Evolutionary conservation across 306 rosid species (phyloP), one percentile per base, ranked within the genome.

Genomic region (Sicyos baderoa): DNA sequence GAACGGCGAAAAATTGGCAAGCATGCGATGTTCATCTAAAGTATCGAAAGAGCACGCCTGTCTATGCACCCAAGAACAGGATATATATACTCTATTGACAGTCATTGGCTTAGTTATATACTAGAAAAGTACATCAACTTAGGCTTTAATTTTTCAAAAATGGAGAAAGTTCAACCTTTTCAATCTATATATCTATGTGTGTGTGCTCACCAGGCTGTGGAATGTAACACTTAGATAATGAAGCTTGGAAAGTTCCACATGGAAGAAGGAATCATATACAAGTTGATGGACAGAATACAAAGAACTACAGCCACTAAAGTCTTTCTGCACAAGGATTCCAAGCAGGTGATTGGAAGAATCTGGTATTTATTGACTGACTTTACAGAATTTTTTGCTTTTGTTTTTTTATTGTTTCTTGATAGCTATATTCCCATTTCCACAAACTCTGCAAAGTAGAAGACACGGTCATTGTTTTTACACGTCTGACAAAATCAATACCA

Each of bases 261-360:
- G 76, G 35, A 79, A 64, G 76, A 80, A 68, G 82, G 96, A 88
- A 90, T 88, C 86, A 7, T 58, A 50, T 58, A 50, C 90, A 86
- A 82, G 82, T 81, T 82, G 86, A 84, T 85, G 89, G 85, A 58
- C 61, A 80, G 82, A 83, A 76, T 82, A 51, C 71, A 61, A 77
- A 74, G 85, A 86, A 81, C 44, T 77, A 79, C 84, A 80, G 88
- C 79, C 69, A 72, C 66, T 76, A 64, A 79, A 65, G 68, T 72
- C 82, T 75, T 72, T 82, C 66, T 63, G 71, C 82, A 51, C 48
- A 82, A 73, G 51, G 84, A 87, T 79, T 85, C 91, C 83, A 81
- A 78, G 84, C 69, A 27, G 63, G 79, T 75, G 85, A 74, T 80
- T 21, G 61, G 67, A 71, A 83, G 95, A 87, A 87, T 85, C 89